phyloP scores from a whole-genome alignment of 2,329 filamentous ascomycete species.

The Monascus ruber region DNA sequence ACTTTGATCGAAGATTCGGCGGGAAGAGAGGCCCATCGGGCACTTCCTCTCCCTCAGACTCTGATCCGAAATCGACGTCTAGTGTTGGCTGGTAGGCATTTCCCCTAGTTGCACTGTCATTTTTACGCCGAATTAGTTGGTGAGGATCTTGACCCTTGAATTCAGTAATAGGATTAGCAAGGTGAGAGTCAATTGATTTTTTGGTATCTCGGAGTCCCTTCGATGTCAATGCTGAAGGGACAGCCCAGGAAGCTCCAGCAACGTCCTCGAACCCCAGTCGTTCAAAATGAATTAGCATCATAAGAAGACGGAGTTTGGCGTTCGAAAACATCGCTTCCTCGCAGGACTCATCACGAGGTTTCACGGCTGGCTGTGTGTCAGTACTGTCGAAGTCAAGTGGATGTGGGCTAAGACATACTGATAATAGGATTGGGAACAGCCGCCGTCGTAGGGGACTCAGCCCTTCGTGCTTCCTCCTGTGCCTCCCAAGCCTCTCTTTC shows the following conservation, averaged over 20 bases:
- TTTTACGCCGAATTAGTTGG: constrained; percentile 65
- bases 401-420: constrained; percentile 34
- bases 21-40: constrained; percentile 56
- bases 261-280: constrained; percentile 58
- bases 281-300: constrained; percentile 63
- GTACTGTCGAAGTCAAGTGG: constrained; percentile 3
- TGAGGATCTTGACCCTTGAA: constrained; percentile 65
- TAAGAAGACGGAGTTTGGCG: constrained; percentile 70
- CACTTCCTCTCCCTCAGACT: constrained; percentile 51
- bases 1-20: constrained; percentile 36
- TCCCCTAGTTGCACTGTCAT: constrained; percentile 27
- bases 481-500: constrained; percentile 69
- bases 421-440: constrained; percentile 17
- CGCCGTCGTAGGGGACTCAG: constrained; percentile 23
- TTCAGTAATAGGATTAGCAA: constrained; percentile 66
- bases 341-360: constrained; percentile 53
- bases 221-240: constrained; percentile 56
- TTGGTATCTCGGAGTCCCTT: constrained; percentile 56
- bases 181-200: constrained; percentile 63
- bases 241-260: constrained; percentile 63
- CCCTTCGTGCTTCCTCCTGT: constrained; percentile 51
- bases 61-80: constrained; percentile 57
- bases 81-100: constrained; percentile 22
- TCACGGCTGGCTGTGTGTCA: constrained; percentile 40
- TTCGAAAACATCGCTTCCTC: constrained; percentile 78